Evolutionary conservation across 2,329 filamentous ascomycete genomes (phyloP), one percentile per base, ranked within the genome.

Genomic region (Aureobasidium leucospermi): DNA sequence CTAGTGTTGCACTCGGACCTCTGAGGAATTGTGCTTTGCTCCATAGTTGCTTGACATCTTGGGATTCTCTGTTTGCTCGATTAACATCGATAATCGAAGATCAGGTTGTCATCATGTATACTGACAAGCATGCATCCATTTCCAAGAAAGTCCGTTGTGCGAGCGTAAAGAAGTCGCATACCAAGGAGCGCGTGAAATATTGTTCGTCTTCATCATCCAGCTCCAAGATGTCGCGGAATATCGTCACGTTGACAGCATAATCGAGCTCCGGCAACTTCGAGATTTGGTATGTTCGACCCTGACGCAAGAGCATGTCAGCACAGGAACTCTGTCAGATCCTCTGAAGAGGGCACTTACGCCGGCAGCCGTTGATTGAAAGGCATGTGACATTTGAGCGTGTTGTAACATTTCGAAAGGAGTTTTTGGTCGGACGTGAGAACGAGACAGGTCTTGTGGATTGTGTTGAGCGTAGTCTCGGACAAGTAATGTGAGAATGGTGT

Each of bases 181-280:
- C 55, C 23, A 58, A 41, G 16, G 55, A 58, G 19, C 55, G 55
- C 8, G 55, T 41, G 11, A 58, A 58, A 28, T 47, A 58, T 32
- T 58, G 42, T 41, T 58, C 55, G 32, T 58, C 55, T 19, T 58
- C 55, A n/a, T 58, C 55, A 6, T 58, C 55, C 32, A 58, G 11
- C 5, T 58, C 55, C 43, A 58, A 9, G 6, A 58, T 48, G 6
- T 58, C 55, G 10, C 43, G 13, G 9, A 58, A 58, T 31, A 48
- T 36, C 15, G 32, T 19, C 2, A 48, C n/a, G 15, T 58, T 36
- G 43, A 58, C 41, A 6, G 43, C 55, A 13, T 58, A 32, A 10
- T 47, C 55, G n/a, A 58, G 55, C 13, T 58, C 55, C 19, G 55
- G 43, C 23, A 58, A 28, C 15, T 48, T 48, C 15, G 55, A 58